Evolutionary conservation across 441 rosid genomes (phyloP), one percentile per base, ranked within the genome.

Genomic region (Omphalea diandra): DNA sequence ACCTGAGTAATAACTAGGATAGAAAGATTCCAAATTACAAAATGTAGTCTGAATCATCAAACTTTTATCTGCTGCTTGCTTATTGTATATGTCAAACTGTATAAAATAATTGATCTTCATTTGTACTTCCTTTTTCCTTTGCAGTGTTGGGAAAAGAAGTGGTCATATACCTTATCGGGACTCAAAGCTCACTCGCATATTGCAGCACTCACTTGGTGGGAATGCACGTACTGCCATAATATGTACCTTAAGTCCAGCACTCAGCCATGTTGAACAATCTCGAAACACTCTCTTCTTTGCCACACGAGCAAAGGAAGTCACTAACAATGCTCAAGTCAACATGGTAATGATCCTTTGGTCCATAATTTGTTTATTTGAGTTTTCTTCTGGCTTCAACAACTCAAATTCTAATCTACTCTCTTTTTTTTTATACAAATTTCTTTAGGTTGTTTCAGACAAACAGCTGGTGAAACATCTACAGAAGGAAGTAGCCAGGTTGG

Each of bases 221-320:
- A 96, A 96, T 85, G 99, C 98, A 38, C 90, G 99, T 29, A 96
- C 99, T 36, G 99, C 99, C 71, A 96, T 96, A 69, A 93, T 96
- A 36, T 96, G 97, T 72, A 96, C 97, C 67, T 62, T 96, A 74
- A 91, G 99, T 86, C 99, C 99, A 65, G 97, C 99, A 52, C 62
- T 79, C 61, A 77, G 86, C 76, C 98, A 96, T 76, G 86, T 86
- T 73, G 99, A 96, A 71, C 99, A 96, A 81, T 93, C 99, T 70
- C 93, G 98, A 75, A 96, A 93, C 69, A 91, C 98, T 65, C 97
- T 96, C 29, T 83, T 77, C 83, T 96, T 96, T 40, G 99, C 99
- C 47, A 96, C 97, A 66, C 75, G 98, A 79, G 99, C 99, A 8
- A 96, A 93, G 89, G 99, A 95, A 88, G 99, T 95, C 64, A 96